Percentiles rank a stretch among this genome's conserved stretches.
Evolutionary conservation across 768 basidiomycete genomes (phyloP).

Genomic region (Paxillus ammoniavirescens): DNA sequence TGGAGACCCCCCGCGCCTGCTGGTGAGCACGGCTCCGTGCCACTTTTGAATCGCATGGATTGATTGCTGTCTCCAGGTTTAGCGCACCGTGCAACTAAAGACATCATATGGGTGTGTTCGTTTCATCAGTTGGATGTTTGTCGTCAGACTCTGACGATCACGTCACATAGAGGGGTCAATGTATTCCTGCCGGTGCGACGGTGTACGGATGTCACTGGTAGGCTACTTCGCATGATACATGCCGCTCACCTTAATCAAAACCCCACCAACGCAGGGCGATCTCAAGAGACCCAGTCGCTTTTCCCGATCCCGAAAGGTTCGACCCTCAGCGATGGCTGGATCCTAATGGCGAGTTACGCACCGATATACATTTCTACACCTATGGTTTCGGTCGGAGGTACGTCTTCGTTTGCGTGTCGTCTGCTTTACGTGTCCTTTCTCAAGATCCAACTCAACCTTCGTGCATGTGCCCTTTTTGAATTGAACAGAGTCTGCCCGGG

Average conservation of each 20-base stretch:
- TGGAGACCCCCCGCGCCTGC: conserved; percentile 31
- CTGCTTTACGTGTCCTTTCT: too few relatives aligned
- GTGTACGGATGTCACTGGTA: conserved; percentile 19
- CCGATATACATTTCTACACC: conserved; percentile 45
- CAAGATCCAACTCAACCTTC: too few relatives aligned
- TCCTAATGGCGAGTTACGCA: conserved; percentile 39
- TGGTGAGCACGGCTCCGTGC: conserved; percentile 19
- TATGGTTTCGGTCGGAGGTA: conserved; percentile 54
- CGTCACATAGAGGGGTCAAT: conserved; percentile 13
- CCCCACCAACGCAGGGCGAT: conserved; percentile 35
- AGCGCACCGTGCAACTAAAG: conserved; percentile 5
- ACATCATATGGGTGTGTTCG: conserved; percentile 9
- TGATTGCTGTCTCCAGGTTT: neutral
- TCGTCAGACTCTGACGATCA: conserved; percentile 28
- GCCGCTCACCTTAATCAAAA: too few relatives aligned
- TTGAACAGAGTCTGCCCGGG: conserved; percentile 54
- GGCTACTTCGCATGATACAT: conserved; percentile 2
- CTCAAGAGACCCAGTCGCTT: conserved; percentile 50
- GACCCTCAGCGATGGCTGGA: conserved; percentile 52
- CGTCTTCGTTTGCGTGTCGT: neutral
- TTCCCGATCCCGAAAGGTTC: conserved; percentile 52
- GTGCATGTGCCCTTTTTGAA: neutral
- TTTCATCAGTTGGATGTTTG: conserved; percentile 3
- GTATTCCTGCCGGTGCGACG: conserved; percentile 23
- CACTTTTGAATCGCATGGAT: neutral